Evolutionary conservation across 257 asterid genomes (phyloP), one percentile per base, ranked within the genome.

Genomic region (Petrea volubilis): DNA sequence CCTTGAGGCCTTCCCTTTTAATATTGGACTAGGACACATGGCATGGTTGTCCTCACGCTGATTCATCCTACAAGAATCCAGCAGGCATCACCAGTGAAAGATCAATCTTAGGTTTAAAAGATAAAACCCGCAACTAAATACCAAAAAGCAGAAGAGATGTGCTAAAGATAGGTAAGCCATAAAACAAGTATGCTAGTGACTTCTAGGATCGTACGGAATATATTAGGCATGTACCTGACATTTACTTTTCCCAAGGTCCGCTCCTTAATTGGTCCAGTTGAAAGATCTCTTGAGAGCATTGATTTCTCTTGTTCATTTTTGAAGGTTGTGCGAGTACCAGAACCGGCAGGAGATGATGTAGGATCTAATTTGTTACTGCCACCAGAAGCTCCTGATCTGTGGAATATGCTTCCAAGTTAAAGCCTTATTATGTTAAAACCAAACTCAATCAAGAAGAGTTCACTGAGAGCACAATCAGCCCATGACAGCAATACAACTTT

Each of bases 1-100:
- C 88, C 98, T 89, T 68, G 99, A 82, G 60, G 96, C 93, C 88
- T 90, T 95, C 78, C 96, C 97, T 81, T 90, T 95, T 29, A 88
- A 77, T 59, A 82, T 47, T 67, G 93, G 89, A 81, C 80, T 78
- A 68, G 96, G 79, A 76, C 81, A 73, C 33, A 64, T 28, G 3
- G 64, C 78, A 64, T 82, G 78, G 74, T 24, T 83, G 43, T 90
- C 99, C 59, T 92, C 99, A 0, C 88, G 96, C 81, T 78, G 92
- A 74, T 67, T 87, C 84, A 88, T 82, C 92, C 99, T 93, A 77
- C 36, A 64, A 47, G 57, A 60, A 67, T 62, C 23, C 60, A 74
- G 72, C 56, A n/a, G n/a, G 49, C 60, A 69, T 10, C 31, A 46
- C 49, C 3, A 33, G 3, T 33, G 38, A 44, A 73, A 17, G 15